Evolutionary conservation across 805 yeast genomes (phyloP).

Genomic region (Clavispora carvajalis): DNA sequence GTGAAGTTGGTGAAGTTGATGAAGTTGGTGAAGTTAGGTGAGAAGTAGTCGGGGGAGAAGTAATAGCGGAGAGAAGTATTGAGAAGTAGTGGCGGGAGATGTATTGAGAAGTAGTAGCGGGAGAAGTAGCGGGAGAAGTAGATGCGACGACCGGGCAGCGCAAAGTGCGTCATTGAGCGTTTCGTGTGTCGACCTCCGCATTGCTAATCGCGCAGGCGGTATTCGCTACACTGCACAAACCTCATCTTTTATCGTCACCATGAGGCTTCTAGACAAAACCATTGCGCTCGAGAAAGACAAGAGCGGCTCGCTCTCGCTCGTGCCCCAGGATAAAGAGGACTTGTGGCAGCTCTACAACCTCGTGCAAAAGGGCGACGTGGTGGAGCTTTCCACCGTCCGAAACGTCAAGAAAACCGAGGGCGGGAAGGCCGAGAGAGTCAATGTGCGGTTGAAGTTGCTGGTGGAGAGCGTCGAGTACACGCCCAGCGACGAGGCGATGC

Average conservation of each 20-base stretch:
- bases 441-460: slow-evolving; percentile 43
- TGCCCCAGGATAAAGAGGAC: slow-evolving; percentile 88
- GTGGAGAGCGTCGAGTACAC: slow-evolving; percentile 74
- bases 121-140: too few species aligned
- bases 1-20: too few species aligned
- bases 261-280: slow-evolving; percentile 17
- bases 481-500: slow-evolving; percentile 68
- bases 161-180: too few species aligned
- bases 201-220: too few species aligned
- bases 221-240: not conserved
- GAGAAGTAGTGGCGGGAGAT: too few species aligned
- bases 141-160: too few species aligned
- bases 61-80: too few species aligned
- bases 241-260: slow-evolving; percentile 1
- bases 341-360: slow-evolving; percentile 84
- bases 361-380: slow-evolving; percentile 68
- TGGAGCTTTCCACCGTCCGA: slow-evolving; percentile 64
- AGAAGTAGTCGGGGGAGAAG: too few species aligned
- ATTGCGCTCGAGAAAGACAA: slow-evolving; percentile 41
- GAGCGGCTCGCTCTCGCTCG: slow-evolving; percentile 59
- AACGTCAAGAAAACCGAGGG: slow-evolving; percentile 43
- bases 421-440: slow-evolving; percentile 47
- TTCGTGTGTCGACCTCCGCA: too few species aligned
- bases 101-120: too few species aligned
- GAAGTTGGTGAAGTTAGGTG: too few species aligned